Evolutionary conservation across 345 rosid genomes (phyloP), one percentile per base, ranked within the genome.

Genomic region (Rhodamnia rubescens): DNA sequence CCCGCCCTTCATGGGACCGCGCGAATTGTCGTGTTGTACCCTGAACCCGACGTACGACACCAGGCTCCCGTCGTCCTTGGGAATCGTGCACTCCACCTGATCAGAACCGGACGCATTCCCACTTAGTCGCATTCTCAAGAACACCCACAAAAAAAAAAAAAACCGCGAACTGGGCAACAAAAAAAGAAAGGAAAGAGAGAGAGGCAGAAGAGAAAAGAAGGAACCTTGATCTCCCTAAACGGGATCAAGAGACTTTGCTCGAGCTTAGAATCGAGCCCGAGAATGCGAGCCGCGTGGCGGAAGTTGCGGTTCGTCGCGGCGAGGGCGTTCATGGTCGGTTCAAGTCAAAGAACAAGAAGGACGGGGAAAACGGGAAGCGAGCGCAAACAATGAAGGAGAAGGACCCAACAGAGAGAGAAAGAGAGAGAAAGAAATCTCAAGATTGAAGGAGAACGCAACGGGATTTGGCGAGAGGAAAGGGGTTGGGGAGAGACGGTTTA

Each of bases 1-100:
- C 47, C 99, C 99, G 52, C 99, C 99, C 88, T 98, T 98, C 99
- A 98, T 98, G 90, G 99, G 99, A 21, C 99, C 99, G 82, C 99
- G 98, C 80, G 99, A 90, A 91, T 98, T 96, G 87, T 98, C 99
- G 85, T 98, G 98, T 82, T 98, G 99, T 40, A 98, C 98, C 91
- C 99, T 93, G 84, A 98, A 98, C 84, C 99, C 99, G 57, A 98
- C 87, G 89, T 92, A 96, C 1, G 99, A 93, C 20, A 89, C 98
- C 83, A 98, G 89, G 83, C 93, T 95, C 27, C 98, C 99, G 86
- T 98, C 99, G 85, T 98, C 99, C 87, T 92, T 98, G 20, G 99
- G 99, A 27, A 98, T 94, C 54, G 99, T 96, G 90, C 99, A 96
- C 87, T 97, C 99, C 90, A 97, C 99, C 99, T 97, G 92, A 53